phyloP scores from a whole-genome alignment of 176 grass and related monocot species.

The Carex scoparia region DNA sequence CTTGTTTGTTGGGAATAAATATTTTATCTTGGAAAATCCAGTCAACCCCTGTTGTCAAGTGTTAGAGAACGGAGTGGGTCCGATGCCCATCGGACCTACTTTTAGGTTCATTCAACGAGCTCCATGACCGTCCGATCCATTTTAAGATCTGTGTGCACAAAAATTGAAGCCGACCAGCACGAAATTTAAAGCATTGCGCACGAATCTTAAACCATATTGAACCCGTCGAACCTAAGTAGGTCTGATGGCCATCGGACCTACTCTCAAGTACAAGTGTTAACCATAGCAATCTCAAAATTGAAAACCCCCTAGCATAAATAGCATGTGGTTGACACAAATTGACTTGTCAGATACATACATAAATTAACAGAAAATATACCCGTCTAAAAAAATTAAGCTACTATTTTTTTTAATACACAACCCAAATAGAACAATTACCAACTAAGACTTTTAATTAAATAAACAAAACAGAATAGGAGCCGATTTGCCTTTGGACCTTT shows the following conservation, averaged over 20 bases:
- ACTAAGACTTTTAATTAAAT: not conserved
- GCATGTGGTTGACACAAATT: constrained; percentile 10
- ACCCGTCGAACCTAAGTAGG: no score
- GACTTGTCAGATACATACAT: not conserved
- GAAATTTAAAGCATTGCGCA: no score
- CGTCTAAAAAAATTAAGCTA: not conserved
- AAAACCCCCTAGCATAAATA: not conserved
- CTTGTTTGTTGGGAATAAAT: not conserved
- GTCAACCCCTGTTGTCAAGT: not conserved
- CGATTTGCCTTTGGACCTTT: not conserved
- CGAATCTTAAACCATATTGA: no score
- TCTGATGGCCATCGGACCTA: no score
- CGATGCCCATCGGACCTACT: no score
- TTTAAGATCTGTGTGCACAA: no score
- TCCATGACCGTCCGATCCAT: no score
- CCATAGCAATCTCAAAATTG: not conserved
- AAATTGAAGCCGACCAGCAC: no score
- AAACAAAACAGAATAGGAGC: not conserved
- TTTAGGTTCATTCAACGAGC: no score
- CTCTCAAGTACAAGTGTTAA: no score
- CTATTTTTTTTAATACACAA: not conserved
- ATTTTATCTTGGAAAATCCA: not conserved
- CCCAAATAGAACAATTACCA: not conserved
- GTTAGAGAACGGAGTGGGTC: no score
- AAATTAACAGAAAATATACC: not conserved